phyloP scores from a whole-genome alignment of 2,329 filamentous ascomycete species.

The Aciculosporium take region DNA sequence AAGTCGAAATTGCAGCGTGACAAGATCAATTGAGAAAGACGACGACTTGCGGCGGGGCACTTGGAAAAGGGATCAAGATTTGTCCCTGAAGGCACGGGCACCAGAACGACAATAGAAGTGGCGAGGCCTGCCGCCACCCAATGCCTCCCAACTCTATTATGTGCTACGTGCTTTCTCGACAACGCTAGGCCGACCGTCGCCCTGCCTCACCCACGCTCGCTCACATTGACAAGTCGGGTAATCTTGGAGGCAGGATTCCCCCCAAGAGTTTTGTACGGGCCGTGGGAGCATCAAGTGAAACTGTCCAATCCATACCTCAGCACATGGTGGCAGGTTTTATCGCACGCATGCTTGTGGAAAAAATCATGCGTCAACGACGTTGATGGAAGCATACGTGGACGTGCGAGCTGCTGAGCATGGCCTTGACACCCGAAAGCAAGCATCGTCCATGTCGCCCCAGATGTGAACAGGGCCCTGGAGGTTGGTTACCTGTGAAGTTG shows the following conservation, averaged over 20 bases:
- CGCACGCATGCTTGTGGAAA: background rate
- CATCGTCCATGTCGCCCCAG: background rate
- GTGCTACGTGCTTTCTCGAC: background rate
- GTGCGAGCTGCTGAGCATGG: background rate
- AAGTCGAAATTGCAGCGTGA: no score
- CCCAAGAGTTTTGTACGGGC: background rate
- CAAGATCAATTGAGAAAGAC: background rate
- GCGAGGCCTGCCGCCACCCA: constrained; percentile 4
- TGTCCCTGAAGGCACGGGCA: constrained; percentile 1
- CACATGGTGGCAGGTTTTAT: background rate
- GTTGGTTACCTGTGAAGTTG: background rate
- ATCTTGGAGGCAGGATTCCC: background rate
- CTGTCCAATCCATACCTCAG: background rate
- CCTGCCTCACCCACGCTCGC: background rate
- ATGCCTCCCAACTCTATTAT: constrained; percentile 1
- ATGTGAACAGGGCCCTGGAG: no score
- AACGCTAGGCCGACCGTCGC: background rate
- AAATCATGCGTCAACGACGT: background rate
- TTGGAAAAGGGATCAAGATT: constrained; percentile 1
- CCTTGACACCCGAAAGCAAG: background rate
- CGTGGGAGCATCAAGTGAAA: background rate
- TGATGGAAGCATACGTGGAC: background rate
- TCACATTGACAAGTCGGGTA: no score
- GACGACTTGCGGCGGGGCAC: background rate
- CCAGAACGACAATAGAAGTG: constrained; percentile 3